Percentiles rank a stretch among this genome's conserved stretches.
phyloP scores from a whole-genome alignment of 208 protist species.

The Wallacemonas sp. region DNA sequence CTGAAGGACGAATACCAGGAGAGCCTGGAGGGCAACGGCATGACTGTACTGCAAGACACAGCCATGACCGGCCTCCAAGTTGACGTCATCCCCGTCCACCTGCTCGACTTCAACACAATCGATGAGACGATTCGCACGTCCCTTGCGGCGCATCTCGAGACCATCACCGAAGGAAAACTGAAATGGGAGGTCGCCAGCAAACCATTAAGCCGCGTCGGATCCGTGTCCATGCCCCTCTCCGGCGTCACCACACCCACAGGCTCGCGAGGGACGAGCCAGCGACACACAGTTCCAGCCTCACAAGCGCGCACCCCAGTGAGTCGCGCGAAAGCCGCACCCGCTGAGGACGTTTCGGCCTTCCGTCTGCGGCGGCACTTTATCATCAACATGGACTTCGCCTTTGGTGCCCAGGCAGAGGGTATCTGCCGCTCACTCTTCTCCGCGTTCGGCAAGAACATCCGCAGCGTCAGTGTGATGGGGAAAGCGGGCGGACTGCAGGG shows the following conservation, averaged over 20 bases:
- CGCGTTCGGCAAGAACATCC: slow-evolving; percentile 80
- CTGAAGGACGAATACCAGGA: slow-evolving; percentile 70
- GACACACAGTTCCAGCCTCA: not conserved
- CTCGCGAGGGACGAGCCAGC: not conserved
- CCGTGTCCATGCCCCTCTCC: not conserved
- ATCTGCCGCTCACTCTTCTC: slow-evolving; percentile 80
- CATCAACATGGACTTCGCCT: slow-evolving; percentile 93
- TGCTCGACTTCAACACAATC: slow-evolving; percentile 60
- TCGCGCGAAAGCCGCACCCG: not conserved
- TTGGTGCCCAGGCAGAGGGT: slow-evolving; percentile 87
- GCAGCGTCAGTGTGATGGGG: slow-evolving; percentile 86
- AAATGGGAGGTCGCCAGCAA: not conserved
- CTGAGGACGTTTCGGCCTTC: not conserved
- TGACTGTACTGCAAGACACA: slow-evolving; percentile 77
- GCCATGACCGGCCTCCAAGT: slow-evolving; percentile 89
- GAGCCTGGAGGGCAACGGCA: slow-evolving; percentile 62
- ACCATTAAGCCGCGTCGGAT: not conserved
- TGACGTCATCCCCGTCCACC: slow-evolving; percentile 76
- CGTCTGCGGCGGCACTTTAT: slow-evolving; percentile 73
- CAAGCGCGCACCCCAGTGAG: not conserved
- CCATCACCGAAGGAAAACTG: not conserved
- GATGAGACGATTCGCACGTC: slow-evolving; percentile 54
- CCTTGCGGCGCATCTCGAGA: slow-evolving; percentile 27
- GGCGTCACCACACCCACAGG: not conserved
- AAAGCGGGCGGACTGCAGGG: slow-evolving; percentile 88